Evolutionary conservation across 1,284 basidiomycete species (phyloP).

Genomic region (Polyporus tsugae): DNA sequence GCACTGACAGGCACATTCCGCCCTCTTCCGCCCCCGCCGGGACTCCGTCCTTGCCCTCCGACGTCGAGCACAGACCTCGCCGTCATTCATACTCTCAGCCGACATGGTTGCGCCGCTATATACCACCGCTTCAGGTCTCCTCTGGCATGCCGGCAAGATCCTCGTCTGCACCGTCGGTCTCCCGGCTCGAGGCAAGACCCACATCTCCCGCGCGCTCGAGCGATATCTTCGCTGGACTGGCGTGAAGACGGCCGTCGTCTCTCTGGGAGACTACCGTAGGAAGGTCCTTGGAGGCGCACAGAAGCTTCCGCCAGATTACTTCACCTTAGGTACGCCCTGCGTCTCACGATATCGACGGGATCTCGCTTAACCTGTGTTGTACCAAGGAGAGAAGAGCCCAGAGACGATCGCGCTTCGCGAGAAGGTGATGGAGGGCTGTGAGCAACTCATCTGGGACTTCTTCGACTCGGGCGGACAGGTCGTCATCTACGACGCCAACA

Average conservation of each 20-base stretch:
- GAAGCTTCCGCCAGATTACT: slow-evolving; percentile 92
- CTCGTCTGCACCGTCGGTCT: slow-evolving; percentile 92
- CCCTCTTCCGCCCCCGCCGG: neutral
- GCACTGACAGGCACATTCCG: neutral
- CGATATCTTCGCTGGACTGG: slow-evolving; percentile 98
- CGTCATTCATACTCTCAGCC: neutral
- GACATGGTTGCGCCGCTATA: slow-evolving; percentile 89
- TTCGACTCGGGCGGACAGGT: slow-evolving; percentile 93
- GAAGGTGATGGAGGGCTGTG: slow-evolving; percentile 82
- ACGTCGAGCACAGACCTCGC: slow-evolving; percentile 6
- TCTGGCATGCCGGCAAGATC: slow-evolving; percentile 96
- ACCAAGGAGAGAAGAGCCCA: slow-evolving; percentile 71
- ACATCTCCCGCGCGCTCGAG: slow-evolving; percentile 94
- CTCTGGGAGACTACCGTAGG: slow-evolving; percentile 93
- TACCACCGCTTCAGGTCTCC: slow-evolving; percentile 83
- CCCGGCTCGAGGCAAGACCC: slow-evolving; percentile 95
- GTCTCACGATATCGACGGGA: slow-evolving; percentile 6
- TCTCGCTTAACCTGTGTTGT: slow-evolving; percentile 28
- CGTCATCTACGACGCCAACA: slow-evolving; percentile 99
- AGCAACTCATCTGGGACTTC: slow-evolving; percentile 89
- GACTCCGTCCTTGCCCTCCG: neutral
- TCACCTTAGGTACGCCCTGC: slow-evolving; percentile 73
- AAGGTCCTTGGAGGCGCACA: slow-evolving; percentile 90
- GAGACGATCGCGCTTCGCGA: slow-evolving; percentile 84
- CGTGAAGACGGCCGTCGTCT: slow-evolving; percentile 94